Evolutionary conservation across 345 rosid genomes (phyloP), one percentile per base, ranked within the genome.

Genomic region (Rhizophora mangle): DNA sequence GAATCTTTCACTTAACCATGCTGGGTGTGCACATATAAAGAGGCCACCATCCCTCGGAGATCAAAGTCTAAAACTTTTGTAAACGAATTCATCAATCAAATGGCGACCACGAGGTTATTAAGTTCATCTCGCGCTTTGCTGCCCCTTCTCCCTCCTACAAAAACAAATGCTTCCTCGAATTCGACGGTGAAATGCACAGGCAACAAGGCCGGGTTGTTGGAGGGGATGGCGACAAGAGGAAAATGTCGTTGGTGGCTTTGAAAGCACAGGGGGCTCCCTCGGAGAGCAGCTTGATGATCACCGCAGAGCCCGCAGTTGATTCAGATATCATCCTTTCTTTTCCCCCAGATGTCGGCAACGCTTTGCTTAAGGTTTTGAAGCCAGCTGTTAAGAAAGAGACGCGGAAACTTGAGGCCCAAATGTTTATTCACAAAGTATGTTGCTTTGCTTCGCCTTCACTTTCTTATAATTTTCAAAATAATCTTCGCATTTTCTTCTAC

Each of bases 41-140:
- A 68, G 19, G 20, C 24, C 64, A 6, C 36, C 36, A 1, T 10
- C 4, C 61, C 8, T 36, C 32, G 11, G 46, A 15, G 15, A 29
- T 0, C 57, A 68, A 37, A 60, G 37, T 34, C 7, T 2, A 5
- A 24, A 27, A 49, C 8, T 11, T 8, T 15, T 11, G 6, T 3
- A 69, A 9, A 15, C 24, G 22, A 20, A 67, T 16, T 5, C 63
- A 6, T 24, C 36, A 21, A 65, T 32, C 4, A 34, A 19, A 75
- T 84, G 88, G 76, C 86, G 21, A 76, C 82, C 68, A 64, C 85
- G 39, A 81, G 85, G 66, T 22, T 83, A 58, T 43, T 80, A 43
- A 76, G 79, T 29, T 32, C 76, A 10, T 67, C 78, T 46, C 59
- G 36, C 62, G 75, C 77, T 30, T 57, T 69, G 53, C 22, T 47